Base-by-base conservation (phyloP, 306 rosid genomes). In the Cicer cuneatum region DNA sequence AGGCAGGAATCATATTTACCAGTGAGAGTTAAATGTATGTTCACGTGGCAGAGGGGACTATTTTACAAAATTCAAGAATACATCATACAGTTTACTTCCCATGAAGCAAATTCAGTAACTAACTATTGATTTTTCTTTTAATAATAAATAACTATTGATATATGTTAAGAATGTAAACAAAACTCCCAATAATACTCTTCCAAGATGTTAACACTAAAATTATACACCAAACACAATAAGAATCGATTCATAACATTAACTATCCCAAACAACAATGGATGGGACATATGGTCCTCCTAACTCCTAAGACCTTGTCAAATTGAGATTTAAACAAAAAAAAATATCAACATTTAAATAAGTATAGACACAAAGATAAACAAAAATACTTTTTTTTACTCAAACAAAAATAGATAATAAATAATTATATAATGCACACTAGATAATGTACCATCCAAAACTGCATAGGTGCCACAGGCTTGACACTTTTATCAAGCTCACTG, bases 381-480 rank as follows among this genome's bases (percentile, higher is more conserved):
- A 29, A 18, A 19, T 52, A 33, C 33, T 63, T 15, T 18, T 19
- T 19, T 19, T 19, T 19, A 19, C 47, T 10, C 21, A 57, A 65
- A 65, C 6, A 65, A 21, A 37, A 60, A 71, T 24, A 42, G n/a
- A 67, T 21, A 42, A 67, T 24, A 24, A 59, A 52, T 63, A 71
- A 75, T 57, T 14, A 53, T 61, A 67, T 49, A 1, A 45, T 56
- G 11, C 35, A 76, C 82, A 48, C 9, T 63, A 81, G 72, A 71
- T 15, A 73, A 80, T 80, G 72, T 58, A 95, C 99, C 99, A 90
- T 90, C 99, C 99, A 95, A 82, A 95, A 95, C 70, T 92, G 99
- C 99, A 95, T 92, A 53, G 99, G 99, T 5, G 97, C 98, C 75
- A 95, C 97, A 79, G 99, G 71, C 89, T 89, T 95, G 74, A 84